Evolutionary conservation across 306 rosid genomes (phyloP).

Genomic region (Castanea mollissima): DNA sequence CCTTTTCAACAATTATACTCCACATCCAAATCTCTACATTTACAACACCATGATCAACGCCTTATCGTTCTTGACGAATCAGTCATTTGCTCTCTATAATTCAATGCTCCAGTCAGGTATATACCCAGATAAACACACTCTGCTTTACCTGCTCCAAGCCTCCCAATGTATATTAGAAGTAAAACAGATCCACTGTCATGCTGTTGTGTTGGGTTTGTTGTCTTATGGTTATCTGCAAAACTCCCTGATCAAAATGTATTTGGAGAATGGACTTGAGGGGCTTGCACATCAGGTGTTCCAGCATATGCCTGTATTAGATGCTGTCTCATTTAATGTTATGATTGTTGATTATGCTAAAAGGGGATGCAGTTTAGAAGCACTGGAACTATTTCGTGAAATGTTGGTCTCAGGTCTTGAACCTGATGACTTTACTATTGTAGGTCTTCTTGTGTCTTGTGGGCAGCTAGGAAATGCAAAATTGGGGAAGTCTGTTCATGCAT

Average conservation of each 20-base stretch:
- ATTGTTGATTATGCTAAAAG: slow-evolving; percentile 44
- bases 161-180: slow-evolving; percentile 30
- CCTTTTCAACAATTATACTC: slow-evolving; percentile 51
- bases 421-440: slow-evolving; percentile 47
- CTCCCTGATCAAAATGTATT: slow-evolving; percentile 33
- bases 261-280: slow-evolving; percentile 33
- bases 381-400: slow-evolving; percentile 43
- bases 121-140: slow-evolving; percentile 45
- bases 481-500: slow-evolving; percentile 59
- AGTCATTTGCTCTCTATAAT: slow-evolving; percentile 37
- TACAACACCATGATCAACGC: slow-evolving; percentile 56
- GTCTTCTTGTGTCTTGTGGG: slow-evolving; percentile 51
- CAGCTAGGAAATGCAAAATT: slow-evolving; percentile 31
- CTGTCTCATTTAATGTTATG: slow-evolving; percentile 47
- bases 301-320: slow-evolving; percentile 26
- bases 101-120: slow-evolving; percentile 38
- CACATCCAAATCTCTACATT: slow-evolving; percentile 51
- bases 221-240: slow-evolving; percentile 43
- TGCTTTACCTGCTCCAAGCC: slow-evolving; percentile 42
- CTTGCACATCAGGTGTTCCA: slow-evolving; percentile 39
- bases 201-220: slow-evolving; percentile 43
- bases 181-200: slow-evolving; percentile 51
- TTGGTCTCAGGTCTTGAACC: slow-evolving; percentile 30
- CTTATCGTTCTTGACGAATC: slow-evolving; percentile 28
- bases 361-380: slow-evolving; percentile 34